A percentile compares a stretch with the other conserved stretches of the same genome.
Evolutionary conservation across 2,329 filamentous ascomycete genomes (phyloP).

Genomic region (Alternaria gansuensis): DNA sequence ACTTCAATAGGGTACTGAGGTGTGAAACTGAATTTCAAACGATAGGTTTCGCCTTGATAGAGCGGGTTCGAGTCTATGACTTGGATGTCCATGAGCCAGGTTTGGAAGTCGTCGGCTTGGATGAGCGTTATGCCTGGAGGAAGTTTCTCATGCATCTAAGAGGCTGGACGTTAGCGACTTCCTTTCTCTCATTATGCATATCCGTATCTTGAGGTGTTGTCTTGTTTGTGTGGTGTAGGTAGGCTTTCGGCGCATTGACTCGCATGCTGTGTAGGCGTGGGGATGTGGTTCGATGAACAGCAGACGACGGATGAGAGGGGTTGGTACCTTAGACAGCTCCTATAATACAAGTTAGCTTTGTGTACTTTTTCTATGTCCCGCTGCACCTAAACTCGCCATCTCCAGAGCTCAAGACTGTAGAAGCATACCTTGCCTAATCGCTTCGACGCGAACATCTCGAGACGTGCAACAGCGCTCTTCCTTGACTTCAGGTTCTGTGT

Average conservation of each 20-base stretch:
- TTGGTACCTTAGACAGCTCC: conserved; percentile 36
- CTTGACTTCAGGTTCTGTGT: background rate
- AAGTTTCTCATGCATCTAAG: conserved; percentile 65
- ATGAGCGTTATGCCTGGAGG: conserved; percentile 79
- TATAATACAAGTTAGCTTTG: conserved; percentile 14
- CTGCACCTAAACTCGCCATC: background rate
- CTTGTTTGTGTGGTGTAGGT: background rate
- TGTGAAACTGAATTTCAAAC: conserved; percentile 87
- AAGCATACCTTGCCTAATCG: conserved; percentile 58
- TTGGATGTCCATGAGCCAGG: conserved; percentile 91
- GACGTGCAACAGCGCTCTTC: background rate
- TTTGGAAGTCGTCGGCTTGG: conserved; percentile 80
- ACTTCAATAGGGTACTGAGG: conserved; percentile 83
- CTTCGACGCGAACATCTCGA: conserved; percentile 61
- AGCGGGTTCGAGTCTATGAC: conserved; percentile 92
- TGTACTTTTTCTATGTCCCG: background rate
- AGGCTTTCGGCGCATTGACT: background rate
- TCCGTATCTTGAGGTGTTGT: background rate
- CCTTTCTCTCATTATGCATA: background rate
- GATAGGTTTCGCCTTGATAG: conserved; percentile 80
- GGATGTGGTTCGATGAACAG: background rate
- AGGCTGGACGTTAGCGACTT: background rate
- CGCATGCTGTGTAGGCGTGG: background rate
- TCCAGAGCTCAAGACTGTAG: background rate
- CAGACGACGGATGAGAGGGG: background rate